Evolutionary conservation across 306 rosid genomes (phyloP).

Genomic region (Medicago ruthenica): DNA sequence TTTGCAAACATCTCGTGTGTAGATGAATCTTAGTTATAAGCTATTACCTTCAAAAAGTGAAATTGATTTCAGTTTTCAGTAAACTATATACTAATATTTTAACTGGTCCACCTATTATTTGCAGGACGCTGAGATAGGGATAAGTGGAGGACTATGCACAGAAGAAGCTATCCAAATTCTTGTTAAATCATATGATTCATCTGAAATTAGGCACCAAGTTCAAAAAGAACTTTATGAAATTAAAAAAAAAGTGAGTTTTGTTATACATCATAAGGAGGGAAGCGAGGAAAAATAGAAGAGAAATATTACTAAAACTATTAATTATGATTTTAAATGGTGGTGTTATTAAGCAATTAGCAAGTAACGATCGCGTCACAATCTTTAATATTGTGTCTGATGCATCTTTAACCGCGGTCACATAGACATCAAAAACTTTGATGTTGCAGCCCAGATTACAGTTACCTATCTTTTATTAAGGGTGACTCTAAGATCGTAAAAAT

Average conservation of each 20-base stretch:
- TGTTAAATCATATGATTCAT: slow-evolving; percentile 49
- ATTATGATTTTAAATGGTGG: no score
- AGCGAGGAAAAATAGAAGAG: neutral
- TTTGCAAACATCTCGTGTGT: no score
- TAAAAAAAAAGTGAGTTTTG: slow-evolving; percentile 35
- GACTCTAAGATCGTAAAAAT: no score
- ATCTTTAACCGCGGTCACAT: no score
- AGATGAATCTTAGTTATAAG: no score
- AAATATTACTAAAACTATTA: neutral
- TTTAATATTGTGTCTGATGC: no score
- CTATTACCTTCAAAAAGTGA: neutral
- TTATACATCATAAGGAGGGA: neutral
- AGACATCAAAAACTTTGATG: no score
- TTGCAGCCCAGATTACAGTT: no score
- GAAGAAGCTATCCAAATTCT: slow-evolving; percentile 56
- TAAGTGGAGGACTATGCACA: slow-evolving; percentile 35
- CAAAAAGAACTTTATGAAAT: slow-evolving; percentile 43
- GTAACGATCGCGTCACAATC: no score
- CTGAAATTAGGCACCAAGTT: slow-evolving; percentile 48
- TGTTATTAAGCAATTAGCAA: no score
- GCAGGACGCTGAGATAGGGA: slow-evolving; percentile 56
- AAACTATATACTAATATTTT: neutral
- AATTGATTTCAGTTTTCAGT: neutral
- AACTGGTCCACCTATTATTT: neutral
- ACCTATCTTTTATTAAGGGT: no score